Conservation (phyloP, 2,329 filamentous ascomycete genomes). For the Penicillium hesseltinei region DNA sequence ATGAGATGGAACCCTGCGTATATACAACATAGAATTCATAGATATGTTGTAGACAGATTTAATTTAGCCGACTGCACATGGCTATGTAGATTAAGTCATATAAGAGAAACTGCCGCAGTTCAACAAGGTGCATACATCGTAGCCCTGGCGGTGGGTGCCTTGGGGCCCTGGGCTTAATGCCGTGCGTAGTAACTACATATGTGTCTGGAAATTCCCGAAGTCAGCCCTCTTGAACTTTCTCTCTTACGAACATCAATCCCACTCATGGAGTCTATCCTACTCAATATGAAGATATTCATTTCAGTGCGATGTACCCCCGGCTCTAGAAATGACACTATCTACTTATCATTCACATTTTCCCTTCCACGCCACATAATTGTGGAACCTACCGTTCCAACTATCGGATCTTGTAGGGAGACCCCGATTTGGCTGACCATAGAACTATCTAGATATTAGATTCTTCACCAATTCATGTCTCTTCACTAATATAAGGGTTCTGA, state of each 20-base stretch:
- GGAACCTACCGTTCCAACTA: neutral
- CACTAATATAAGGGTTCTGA: neutral
- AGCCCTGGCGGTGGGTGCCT: neutral
- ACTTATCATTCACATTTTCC: neutral
- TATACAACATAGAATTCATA: neutral
- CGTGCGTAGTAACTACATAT: neutral
- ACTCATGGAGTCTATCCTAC: neutral
- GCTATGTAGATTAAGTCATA: neutral
- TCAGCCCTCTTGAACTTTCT: neutral
- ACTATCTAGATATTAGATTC: neutral
- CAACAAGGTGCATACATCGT: neutral
- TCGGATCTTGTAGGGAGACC: neutral
- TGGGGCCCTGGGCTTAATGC: neutral
- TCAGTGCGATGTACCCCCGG: neutral
- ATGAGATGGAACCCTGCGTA: neutral
- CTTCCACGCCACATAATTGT: neutral
- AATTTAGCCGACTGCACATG: conserved; percentile 1
- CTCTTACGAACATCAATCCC: neutral
- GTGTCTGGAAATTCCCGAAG: no score
- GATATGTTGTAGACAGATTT: neutral
- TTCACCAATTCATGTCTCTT: neutral
- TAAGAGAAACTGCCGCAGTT: neutral
- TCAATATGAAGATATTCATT: no score
- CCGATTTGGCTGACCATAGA: neutral
- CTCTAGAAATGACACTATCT: neutral